These are phyloP conservation scores for Trichoderma erinaceum DNA, from an alignment of 495 filamentous ascomycete species.

Conservation along the genomic window DNA sequence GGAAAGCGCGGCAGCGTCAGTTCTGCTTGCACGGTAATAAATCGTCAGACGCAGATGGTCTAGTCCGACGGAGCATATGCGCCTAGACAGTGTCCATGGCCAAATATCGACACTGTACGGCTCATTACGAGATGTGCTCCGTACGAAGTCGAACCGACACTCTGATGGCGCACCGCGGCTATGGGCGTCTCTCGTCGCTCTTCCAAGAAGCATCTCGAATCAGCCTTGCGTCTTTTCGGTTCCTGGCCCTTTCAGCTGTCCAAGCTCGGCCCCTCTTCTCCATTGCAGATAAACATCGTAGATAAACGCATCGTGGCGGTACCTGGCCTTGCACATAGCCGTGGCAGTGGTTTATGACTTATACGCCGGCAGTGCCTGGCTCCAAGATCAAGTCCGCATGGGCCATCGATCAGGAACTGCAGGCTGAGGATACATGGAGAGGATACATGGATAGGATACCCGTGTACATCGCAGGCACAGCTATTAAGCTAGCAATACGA, in stretches of 20 bases:
- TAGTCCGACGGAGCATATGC: not conserved
- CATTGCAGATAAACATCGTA: not conserved
- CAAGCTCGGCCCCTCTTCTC: not conserved
- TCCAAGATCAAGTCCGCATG: too few relatives aligned
- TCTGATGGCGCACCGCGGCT: not conserved
- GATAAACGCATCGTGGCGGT: not conserved
- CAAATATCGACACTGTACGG: not conserved
- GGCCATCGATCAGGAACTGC: too few relatives aligned
- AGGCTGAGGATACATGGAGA: too few relatives aligned
- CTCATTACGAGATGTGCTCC: too few relatives aligned
- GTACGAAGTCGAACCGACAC: too few relatives aligned
- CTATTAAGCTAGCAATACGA: too few relatives aligned
- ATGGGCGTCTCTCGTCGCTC: not conserved
- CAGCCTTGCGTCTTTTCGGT: not conserved
- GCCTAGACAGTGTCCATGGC: not conserved
- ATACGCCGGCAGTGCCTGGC: too few relatives aligned
- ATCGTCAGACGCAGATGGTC: not conserved
- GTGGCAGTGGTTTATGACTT: too few relatives aligned
- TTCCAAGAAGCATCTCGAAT: not conserved
- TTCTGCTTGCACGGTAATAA: not conserved
- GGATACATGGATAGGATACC: too few relatives aligned
- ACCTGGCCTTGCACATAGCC: not conserved
- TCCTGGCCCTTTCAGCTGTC: not conserved
- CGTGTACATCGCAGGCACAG: too few relatives aligned
- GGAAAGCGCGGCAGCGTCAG: not conserved